Percentiles rank a stretch among this genome's conserved stretches.
phyloP scores from a whole-genome alignment of 768 basidiomycete species.

The Hortiboletus flavorubellus region DNA sequence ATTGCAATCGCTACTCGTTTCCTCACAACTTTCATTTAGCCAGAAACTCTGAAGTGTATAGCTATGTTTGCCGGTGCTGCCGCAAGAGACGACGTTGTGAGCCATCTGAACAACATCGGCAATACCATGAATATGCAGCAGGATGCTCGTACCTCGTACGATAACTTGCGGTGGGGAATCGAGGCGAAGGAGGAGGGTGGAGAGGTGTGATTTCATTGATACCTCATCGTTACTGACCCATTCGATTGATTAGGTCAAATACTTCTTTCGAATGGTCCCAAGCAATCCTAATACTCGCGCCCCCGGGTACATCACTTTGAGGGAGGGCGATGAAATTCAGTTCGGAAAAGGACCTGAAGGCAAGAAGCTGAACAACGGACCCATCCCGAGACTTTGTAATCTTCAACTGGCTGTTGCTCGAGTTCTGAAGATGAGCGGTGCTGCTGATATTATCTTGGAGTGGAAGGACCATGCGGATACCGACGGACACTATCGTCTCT shows the following conservation, averaged over 20 bases:
- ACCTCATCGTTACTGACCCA: background rate
- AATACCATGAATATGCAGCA: constrained; percentile 1
- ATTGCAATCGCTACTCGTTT: no score
- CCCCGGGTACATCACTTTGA: background rate
- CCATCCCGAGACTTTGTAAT: background rate
- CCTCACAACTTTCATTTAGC: no score
- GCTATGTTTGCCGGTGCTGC: no score
- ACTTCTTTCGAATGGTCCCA: no score
- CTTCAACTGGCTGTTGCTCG: constrained; percentile 4
- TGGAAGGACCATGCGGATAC: no score
- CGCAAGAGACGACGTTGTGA: no score
- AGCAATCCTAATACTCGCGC: no score
- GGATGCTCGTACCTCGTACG: background rate
- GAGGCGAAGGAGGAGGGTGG: background rate
- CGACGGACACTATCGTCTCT: no score
- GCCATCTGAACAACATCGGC: background rate
- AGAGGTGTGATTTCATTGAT: background rate
- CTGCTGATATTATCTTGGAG: background rate
- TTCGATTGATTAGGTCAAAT: no score
- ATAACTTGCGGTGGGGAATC: background rate
- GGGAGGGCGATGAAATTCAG: background rate
- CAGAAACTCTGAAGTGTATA: no score
- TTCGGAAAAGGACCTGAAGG: constrained; percentile 1
- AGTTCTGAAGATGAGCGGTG: background rate
- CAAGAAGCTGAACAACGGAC: background rate